These are phyloP conservation scores for Sporothrix sp. DNA, from an alignment of 2,329 filamentous ascomycete genomes.

Conservation along the genomic window DNA sequence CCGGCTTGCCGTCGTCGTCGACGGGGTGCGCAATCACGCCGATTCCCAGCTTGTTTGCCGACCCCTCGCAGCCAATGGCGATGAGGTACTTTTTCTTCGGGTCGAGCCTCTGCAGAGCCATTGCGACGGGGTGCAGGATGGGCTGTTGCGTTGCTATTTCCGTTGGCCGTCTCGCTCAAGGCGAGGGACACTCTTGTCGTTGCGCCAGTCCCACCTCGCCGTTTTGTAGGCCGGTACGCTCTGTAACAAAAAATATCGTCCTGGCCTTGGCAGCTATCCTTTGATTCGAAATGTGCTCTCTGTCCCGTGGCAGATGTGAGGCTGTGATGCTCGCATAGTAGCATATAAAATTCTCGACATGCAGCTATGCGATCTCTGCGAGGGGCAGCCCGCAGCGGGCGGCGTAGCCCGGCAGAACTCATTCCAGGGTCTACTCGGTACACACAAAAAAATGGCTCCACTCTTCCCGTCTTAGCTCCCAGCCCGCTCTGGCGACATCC, in stretches of 20 bases:
- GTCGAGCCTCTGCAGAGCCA: conserved; percentile 11
- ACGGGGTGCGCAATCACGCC: conserved; percentile 74
- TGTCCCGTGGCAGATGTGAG: too few relatives aligned
- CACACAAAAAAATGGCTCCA: neutral
- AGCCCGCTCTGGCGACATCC: conserved; percentile 6
- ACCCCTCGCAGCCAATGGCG: conserved; percentile 66
- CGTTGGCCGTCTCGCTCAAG: neutral
- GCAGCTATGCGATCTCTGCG: neutral
- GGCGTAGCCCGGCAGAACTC: neutral
- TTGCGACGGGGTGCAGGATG: neutral
- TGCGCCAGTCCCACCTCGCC: too few relatives aligned
- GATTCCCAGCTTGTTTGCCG: conserved; percentile 94
- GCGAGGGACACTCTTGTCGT: too few relatives aligned
- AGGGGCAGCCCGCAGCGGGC: neutral
- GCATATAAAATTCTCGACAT: conserved; percentile 6
- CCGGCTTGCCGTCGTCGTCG: conserved; percentile 7
- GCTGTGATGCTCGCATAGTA: too few relatives aligned
- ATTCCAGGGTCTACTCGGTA: neutral
- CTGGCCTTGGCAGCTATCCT: too few relatives aligned
- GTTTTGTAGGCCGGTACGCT: too few relatives aligned
- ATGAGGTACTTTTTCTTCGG: conserved; percentile 34
- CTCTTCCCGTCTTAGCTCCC: conserved; percentile 8
- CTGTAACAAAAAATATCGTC: too few relatives aligned
- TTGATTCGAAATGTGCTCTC: too few relatives aligned
- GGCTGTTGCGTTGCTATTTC: neutral